Conservation (phyloP, 2,329 filamentous ascomycete genomes). For the Fusarium nematophilum region DNA sequence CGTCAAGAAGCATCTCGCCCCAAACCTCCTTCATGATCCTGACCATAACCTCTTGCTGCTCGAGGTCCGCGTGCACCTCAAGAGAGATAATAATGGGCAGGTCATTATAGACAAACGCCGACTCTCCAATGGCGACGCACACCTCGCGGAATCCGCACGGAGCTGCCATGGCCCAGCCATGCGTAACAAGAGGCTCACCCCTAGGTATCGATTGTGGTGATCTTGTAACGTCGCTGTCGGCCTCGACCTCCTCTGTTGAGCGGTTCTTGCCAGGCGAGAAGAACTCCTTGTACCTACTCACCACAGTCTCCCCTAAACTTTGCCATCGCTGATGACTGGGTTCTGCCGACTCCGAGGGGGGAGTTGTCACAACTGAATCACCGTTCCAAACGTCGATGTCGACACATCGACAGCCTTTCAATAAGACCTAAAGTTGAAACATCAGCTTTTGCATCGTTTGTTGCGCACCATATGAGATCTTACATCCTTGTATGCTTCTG, state of each 20-base stretch:
- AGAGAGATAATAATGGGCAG: slow-evolving; percentile 91
- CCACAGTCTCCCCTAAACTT: too few species aligned
- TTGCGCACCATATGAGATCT: slow-evolving; percentile 44
- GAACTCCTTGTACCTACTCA: too few species aligned
- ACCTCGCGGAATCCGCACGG: slow-evolving; percentile 88
- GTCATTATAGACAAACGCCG: slow-evolving; percentile 79
- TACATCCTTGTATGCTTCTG: slow-evolving; percentile 81
- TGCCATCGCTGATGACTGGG: too few species aligned
- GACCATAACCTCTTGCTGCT: slow-evolving; percentile 92
- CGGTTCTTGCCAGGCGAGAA: too few species aligned
- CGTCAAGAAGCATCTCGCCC: slow-evolving; percentile 76
- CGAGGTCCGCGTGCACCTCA: slow-evolving; percentile 83
- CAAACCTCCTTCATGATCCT: slow-evolving; percentile 92
- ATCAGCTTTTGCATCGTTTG: not conserved
- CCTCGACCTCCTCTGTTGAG: too few species aligned
- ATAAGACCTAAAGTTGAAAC: slow-evolving; percentile 68
- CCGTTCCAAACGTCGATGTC: slow-evolving; percentile 97
- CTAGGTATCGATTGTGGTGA: too few species aligned
- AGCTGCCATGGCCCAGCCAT: slow-evolving; percentile 84
- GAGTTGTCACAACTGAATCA: slow-evolving; percentile 57
- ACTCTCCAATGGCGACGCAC: slow-evolving; percentile 80
- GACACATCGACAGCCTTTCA: slow-evolving; percentile 84
- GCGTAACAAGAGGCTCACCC: slow-evolving; percentile 85
- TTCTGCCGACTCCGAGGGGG: slow-evolving; percentile 56
- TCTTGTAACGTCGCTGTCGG: slow-evolving; percentile 50